These are phyloP conservation scores for Lactarius deliciosus DNA, from an alignment of 768 basidiomycete species.

Conservation along the genomic window DNA sequence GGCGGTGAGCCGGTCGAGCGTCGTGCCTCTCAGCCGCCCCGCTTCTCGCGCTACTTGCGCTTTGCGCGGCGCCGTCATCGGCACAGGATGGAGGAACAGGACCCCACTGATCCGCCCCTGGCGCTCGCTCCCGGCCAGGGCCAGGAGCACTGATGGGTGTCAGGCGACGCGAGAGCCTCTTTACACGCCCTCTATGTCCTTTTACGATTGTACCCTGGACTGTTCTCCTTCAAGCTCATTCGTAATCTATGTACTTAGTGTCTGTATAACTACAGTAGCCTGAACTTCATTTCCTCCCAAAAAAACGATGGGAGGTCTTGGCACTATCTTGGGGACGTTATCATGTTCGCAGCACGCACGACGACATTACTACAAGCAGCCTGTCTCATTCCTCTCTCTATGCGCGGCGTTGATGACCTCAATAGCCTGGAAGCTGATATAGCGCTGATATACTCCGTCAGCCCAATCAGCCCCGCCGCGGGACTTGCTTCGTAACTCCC, in stretches of 20 bases:
- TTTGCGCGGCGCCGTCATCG: slow-evolving; percentile 35
- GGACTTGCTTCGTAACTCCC: no score
- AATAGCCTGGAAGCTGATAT: no score
- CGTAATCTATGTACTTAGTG: slow-evolving; percentile 6
- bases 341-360: no score
- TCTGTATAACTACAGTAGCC: neutral
- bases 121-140: slow-evolving; percentile 28
- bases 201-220: neutral
- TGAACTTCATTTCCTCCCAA: neutral
- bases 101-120: slow-evolving; percentile 33
- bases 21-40: slow-evolving; percentile 32
- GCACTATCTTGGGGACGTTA: no score
- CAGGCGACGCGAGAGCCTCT: neutral
- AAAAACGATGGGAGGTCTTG: no score
- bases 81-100: slow-evolving; percentile 29
- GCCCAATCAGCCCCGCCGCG: no score
- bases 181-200: neutral
- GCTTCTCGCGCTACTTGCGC: slow-evolving; percentile 38
- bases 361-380: no score
- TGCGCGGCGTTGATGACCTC: no score
- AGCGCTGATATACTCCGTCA: no score
- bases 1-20: slow-evolving; percentile 24
- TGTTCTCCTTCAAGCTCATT: neutral
- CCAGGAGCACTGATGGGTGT: neutral
- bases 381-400: no score